phyloP scores from a whole-genome alignment of 2,329 filamentous ascomycete genomes.

The Nakataea oryzae region DNA sequence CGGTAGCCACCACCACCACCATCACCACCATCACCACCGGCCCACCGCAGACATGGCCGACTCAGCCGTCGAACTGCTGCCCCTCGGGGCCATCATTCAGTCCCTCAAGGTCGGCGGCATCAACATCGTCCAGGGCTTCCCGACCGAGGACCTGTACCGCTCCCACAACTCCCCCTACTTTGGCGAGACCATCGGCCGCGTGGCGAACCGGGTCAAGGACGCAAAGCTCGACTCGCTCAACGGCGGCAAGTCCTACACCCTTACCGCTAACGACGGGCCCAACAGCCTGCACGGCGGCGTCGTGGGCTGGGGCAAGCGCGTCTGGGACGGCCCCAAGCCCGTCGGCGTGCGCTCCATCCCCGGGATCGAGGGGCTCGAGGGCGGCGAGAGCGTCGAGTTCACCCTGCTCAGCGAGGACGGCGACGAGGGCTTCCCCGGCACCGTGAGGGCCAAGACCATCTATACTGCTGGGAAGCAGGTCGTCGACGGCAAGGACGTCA shows the following conservation, averaged over 20 bases:
- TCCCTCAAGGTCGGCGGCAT: slow-evolving; percentile 64
- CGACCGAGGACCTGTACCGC: slow-evolving; percentile 63
- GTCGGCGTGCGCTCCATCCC: slow-evolving; percentile 41
- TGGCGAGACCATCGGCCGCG: slow-evolving; percentile 83
- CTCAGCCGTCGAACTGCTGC: slow-evolving; percentile 54
- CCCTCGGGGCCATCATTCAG: slow-evolving; percentile 71
- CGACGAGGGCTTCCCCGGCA: slow-evolving; percentile 85
- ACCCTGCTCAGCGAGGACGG: slow-evolving; percentile 62
- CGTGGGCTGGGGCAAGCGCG: slow-evolving; percentile 70
- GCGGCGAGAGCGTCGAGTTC: slow-evolving; percentile 58
- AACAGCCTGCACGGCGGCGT: slow-evolving; percentile 68
- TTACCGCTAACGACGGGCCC: slow-evolving; percentile 65
- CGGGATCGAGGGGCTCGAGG: slow-evolving; percentile 39
- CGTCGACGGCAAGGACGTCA: slow-evolving; percentile 47
- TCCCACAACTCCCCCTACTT: slow-evolving; percentile 71
- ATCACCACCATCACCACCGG: neutral
- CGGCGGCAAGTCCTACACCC: slow-evolving; percentile 50
- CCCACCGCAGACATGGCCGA: slow-evolving; percentile 24
- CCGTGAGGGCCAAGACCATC: slow-evolving; percentile 64
- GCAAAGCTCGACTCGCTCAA: slow-evolving; percentile 67
- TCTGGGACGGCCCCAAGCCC: slow-evolving; percentile 62
- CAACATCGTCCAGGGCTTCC: slow-evolving; percentile 87
- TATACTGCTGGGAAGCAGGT: slow-evolving; percentile 68
- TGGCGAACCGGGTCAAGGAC: slow-evolving; percentile 69
- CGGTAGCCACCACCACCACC: neutral